Evolutionary conservation across 208 protist genomes (phyloP), one percentile per base, ranked within the genome.

Genomic region (Leishmania amazonensis): DNA sequence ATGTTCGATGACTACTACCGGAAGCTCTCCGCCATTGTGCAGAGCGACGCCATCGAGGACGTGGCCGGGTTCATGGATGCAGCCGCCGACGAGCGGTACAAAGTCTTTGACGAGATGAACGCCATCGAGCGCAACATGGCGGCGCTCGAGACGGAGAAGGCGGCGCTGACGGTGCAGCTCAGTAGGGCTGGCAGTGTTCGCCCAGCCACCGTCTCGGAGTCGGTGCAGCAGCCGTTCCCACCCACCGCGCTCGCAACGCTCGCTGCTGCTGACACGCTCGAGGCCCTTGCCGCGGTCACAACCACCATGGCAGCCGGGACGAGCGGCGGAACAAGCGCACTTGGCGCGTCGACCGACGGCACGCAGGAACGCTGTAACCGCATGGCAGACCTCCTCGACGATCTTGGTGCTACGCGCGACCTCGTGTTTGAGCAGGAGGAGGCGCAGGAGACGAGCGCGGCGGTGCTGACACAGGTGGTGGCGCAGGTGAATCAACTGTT

Each of bases 51-150:
- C 45, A 83, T 94, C 19, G 70, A 83, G 28, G 87, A 92, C 17
- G 88, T 96, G 19, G 84, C 90, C 17, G 60, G 79, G n/a, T 95
- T 90, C 73, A 80, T 93, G n/a, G 85, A 91, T n/a, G 65, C 71
- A 1, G 83, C 84, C 0, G 78, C 84, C 1, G 90, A 93, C 21
- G 83, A 87, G 67, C 91, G 89, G 19, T 95, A 95, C 80, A 78
- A 84, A 58, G 84, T 81, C 38, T 96, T 93, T 79, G 80, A 83
- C 0, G 89, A 91, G 65, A 74, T 95, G 38, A 87, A 93, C 79
- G 67, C 57, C 13, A 74, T 91, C 57, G 85, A 93, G 73, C 89
- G 91, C 15, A 80, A 85, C 57, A 86, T 93, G 4, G 65, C 38
- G 31, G 74, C 80, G 53, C 84, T 94, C 21, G 83, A 88, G 49